These are phyloP conservation scores for Tulasnella sp. DNA, from an alignment of 768 basidiomycete species.

Conservation along the genomic window DNA sequence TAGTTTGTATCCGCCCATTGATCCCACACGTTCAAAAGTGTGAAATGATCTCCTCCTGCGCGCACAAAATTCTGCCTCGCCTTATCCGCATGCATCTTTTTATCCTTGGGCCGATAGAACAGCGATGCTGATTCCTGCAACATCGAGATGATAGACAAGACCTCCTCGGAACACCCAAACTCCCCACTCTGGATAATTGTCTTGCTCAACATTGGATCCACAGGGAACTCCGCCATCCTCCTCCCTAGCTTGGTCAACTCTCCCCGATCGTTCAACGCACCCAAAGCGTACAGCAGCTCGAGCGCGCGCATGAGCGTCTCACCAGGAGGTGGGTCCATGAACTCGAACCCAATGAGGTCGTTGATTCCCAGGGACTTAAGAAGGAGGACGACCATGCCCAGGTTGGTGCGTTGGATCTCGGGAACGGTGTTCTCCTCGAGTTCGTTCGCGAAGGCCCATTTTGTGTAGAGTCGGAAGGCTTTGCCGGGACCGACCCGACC, in stretches of 20 bases:
- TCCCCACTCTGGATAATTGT: slow-evolving; percentile 92
- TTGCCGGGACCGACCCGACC: slow-evolving; percentile 98
- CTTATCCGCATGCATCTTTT: slow-evolving; percentile 94
- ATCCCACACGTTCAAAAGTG: slow-evolving; percentile 94
- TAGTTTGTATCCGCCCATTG: slow-evolving; percentile 98
- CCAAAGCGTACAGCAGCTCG: slow-evolving; percentile 88
- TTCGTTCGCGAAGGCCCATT: slow-evolving; percentile 96
- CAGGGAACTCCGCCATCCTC: slow-evolving; percentile 97
- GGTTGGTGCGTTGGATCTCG: slow-evolving; percentile 97
- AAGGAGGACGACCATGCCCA: slow-evolving; percentile 89
- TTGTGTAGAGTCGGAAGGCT: slow-evolving; percentile 95
- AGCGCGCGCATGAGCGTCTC: slow-evolving; percentile 94
- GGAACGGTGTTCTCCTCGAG: slow-evolving; percentile 95
- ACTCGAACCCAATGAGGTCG: slow-evolving; percentile 95
- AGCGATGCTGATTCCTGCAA: slow-evolving; percentile 89
- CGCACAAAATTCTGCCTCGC: slow-evolving; percentile 96
- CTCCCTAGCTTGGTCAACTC: slow-evolving; percentile 96
- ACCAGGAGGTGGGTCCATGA: slow-evolving; percentile 94
- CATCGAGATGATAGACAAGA: slow-evolving; percentile 96
- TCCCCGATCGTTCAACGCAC: slow-evolving; percentile 90
- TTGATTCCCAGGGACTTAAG: slow-evolving; percentile 98
- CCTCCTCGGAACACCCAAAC: slow-evolving; percentile 91
- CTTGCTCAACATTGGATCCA: slow-evolving; percentile 96
- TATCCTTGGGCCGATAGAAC: slow-evolving; percentile 97
- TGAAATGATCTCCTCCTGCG: slow-evolving; percentile 95